Percentiles rank a stretch among this genome's conserved stretches.
Evolutionary conservation across 2,329 filamentous ascomycete genomes (phyloP).

Genomic region (Beauveria medogensis): DNA sequence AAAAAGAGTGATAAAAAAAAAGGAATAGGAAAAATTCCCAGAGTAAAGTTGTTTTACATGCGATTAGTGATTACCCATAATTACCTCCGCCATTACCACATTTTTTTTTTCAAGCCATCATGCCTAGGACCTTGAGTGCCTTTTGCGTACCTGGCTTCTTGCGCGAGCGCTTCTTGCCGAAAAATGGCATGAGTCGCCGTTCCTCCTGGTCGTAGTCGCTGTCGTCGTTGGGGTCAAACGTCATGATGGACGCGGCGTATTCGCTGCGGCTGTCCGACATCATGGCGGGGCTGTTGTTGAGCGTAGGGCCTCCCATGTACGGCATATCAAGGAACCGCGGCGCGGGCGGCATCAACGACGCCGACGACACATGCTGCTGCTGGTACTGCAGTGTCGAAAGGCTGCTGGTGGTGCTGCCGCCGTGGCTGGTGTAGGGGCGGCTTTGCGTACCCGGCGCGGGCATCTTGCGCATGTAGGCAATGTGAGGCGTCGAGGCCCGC

Average conservation of each 20-base stretch:
- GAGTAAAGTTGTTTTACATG: not conserved
- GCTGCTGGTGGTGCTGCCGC: not conserved
- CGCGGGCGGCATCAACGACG: not conserved
- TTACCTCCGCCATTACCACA: too few relatives aligned
- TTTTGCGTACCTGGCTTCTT: conserved; percentile 39
- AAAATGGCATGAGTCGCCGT: conserved; percentile 45
- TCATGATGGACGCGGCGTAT: conserved; percentile 17
- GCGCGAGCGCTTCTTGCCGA: conserved; percentile 26
- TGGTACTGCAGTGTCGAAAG: not conserved
- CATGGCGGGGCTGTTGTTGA: not conserved
- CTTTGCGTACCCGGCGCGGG: not conserved
- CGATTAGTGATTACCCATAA: not conserved
- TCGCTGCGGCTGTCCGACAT: not conserved
- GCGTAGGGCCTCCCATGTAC: not conserved
- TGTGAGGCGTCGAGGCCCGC: not conserved
- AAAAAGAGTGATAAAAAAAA: too few relatives aligned
- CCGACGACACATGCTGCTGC: not conserved
- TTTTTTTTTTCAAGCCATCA: conserved; percentile 21
- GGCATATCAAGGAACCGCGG: not conserved
- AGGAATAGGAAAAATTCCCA: too few relatives aligned
- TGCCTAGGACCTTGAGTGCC: conserved; percentile 45
- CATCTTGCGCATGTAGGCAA: not conserved
- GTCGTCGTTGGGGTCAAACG: conserved; percentile 30
- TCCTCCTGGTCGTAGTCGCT: conserved; percentile 40
- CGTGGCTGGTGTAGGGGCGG: not conserved